Base-by-base conservation (phyloP, 768 basidiomycete genomes). In the Mycena vitilis region DNA sequence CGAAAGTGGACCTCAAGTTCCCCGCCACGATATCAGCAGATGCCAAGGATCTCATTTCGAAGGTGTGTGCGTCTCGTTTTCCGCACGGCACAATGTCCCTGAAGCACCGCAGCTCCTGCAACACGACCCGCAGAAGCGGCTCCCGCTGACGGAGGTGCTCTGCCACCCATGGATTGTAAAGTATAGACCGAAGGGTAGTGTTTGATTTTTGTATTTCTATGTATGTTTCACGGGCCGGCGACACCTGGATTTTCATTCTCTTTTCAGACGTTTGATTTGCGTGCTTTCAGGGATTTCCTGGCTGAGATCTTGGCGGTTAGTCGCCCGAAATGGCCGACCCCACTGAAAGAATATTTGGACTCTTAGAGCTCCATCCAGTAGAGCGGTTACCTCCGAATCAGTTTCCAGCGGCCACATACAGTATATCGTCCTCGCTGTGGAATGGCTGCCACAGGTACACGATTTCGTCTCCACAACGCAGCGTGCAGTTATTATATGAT, bases 131-230 rank as follows among this genome's bases (percentile, higher is more conserved):
- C 86, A 90, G 72, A 86, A 91, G 63, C 89, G 96, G 7, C 72
- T 98, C 18, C 82, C 95, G 0, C 84, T 98, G 30, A 77, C 81
- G 0, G 90, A 95, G 18, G 96, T 95, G 37, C 82, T 90, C 34
- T 82, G 82, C 5, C 96, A 97, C 75, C 95, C 95, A 12, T 98
- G 96, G 95, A 91, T 98, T 54, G 80, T 89, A 30, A 91, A 85
- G 74, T 85, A 92, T 70, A 82, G 90, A 40, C 85, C 88, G 7
- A 89, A 87, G 73, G 52, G 42, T 15, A 42, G 55, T 51, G 56
- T 37, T 48, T 63, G 62, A 63, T 61, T 52, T 49, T 5, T 36
- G 25, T 40, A 40, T 40, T 45, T 16, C 15, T 45, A 3, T 45
- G 44, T 45, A 45, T 20, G 16, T 13, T 45, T 45, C 13, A 18